Percentiles rank a stretch among this genome's conserved stretches.
These are phyloP conservation scores for Fraxinus pennsylvanica DNA, from an alignment of 257 asterid genomes.

Conservation along the genomic window DNA sequence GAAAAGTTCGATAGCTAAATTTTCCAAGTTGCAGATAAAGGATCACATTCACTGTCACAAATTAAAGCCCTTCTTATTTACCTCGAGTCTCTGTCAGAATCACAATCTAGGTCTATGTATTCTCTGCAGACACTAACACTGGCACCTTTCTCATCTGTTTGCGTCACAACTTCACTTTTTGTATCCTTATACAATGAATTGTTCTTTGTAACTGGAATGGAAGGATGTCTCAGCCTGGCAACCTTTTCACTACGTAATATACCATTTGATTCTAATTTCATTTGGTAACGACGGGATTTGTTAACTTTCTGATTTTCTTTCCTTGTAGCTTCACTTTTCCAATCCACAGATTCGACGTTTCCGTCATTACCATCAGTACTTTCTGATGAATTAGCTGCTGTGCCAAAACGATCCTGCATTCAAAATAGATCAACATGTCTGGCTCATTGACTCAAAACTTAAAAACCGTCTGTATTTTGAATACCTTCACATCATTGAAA, in stretches of 20 bases:
- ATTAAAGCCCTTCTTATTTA: constrained; percentile 31
- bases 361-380: constrained; percentile 38
- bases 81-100: constrained; percentile 57
- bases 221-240: constrained; percentile 34
- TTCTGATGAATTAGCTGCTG: constrained; percentile 35
- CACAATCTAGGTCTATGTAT: constrained; percentile 63
- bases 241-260: constrained; percentile 34
- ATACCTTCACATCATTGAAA: constrained; percentile 77
- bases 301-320: constrained; percentile 39
- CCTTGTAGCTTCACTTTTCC: constrained; percentile 22
- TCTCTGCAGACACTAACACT: constrained; percentile 25
- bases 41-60: constrained; percentile 13
- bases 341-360: constrained; percentile 36
- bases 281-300: constrained; percentile 32
- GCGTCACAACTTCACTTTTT: constrained; percentile 30
- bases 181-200: constrained; percentile 30
- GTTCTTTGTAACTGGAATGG: constrained; percentile 30
- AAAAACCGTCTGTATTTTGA: constrained; percentile 3
- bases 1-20: not conserved
- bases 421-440: constrained; percentile 14
- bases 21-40: constrained; percentile 17
- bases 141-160: constrained; percentile 37
- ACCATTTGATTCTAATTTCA: constrained; percentile 33
- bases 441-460: constrained; percentile 18
- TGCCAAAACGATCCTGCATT: constrained; percentile 60